Evolutionary conservation across 164 flowering plant species (phyloP), one percentile per base, ranked within the genome.

Genomic region (Liriodendron chinense): DNA sequence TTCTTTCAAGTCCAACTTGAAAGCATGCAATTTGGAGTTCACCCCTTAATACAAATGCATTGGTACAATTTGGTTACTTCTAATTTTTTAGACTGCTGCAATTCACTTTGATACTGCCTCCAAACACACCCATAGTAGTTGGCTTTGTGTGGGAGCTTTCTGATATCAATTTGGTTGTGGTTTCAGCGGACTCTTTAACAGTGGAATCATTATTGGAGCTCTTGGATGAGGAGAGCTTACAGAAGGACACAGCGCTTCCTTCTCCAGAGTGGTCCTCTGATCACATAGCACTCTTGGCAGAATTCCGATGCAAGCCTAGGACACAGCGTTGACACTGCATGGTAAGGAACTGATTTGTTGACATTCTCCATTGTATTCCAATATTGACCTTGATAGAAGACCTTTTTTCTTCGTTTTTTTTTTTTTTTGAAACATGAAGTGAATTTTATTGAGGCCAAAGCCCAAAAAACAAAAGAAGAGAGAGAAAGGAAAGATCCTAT

Each of bases 231-330:
- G 98, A 96, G 50, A 91, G 89, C 76, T 84, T 96, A 77, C 85
- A 98, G 74, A 94, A 94, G 81, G 97, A 94, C 78, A 96, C 99
- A 68, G 99, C 97, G 24, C 97, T 96, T 83, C 99, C 99, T 71
- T 96, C 99, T 74, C 99, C 98, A 43, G 98, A 91, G 80, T 96
- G 99, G 99, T 96, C 99, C 26, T 96, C 99, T 28, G 98, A 96
- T 88, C 99, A 96, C 78, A 89, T 92, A 81, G 99, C 97, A n/a
- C 90, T 96, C 0, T 77, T 96, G 79, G 99, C 98, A 71, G 99
- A 92, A 78, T 96, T 96, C 80, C 97, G 97, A 79, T 94, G 97
- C 89, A 89, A 83, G 83, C 92, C 92, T 47, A 88, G 90, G 82
- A 59, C 80, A 75, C 90, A 97, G 77, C 98, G 98, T 77, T 94